Evolutionary conservation across 768 basidiomycete genomes (phyloP).

Genomic region (Dictyophora rubrovolvata): DNA sequence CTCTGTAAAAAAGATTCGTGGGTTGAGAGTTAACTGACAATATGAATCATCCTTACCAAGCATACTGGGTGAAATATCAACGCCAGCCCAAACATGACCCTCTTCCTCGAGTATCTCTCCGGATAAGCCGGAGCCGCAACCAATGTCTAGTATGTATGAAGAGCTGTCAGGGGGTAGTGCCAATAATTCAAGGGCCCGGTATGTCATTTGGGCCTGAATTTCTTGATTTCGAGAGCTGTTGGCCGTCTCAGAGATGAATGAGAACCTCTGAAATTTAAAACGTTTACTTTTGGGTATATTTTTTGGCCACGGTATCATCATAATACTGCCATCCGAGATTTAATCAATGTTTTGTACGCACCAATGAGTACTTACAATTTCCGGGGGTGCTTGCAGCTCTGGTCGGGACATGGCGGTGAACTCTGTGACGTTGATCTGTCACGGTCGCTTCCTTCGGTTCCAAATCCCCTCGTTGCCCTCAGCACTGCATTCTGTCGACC

Average conservation of each 20-base stretch:
- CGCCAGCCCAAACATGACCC: slow-evolving; percentile 87
- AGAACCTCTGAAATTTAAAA: background rate
- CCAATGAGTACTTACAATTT: slow-evolving; percentile 54
- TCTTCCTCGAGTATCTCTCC: slow-evolving; percentile 95
- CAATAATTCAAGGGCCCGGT: slow-evolving; percentile 85
- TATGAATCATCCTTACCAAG: slow-evolving; percentile 55
- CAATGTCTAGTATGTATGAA: slow-evolving; percentile 86
- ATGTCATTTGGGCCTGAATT: slow-evolving; percentile 97
- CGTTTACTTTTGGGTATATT: slow-evolving; percentile 89
- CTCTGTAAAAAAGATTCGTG: slow-evolving; percentile 39
- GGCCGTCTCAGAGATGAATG: slow-evolving; percentile 6
- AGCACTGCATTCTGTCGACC: no score
- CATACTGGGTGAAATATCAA: slow-evolving; percentile 96
- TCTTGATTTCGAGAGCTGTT: slow-evolving; percentile 86
- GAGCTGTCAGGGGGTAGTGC: slow-evolving; percentile 72
- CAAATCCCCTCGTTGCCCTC: no score
- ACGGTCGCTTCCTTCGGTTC: no score
- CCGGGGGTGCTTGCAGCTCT: slow-evolving; percentile 80
- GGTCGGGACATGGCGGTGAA: slow-evolving; percentile 62
- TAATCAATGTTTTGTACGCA: background rate
- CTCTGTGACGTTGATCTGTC: background rate
- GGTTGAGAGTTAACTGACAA: background rate
- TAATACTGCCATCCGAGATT: slow-evolving; percentile 59
- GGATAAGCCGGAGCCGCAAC: slow-evolving; percentile 93
- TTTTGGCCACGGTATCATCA: slow-evolving; percentile 88